These are phyloP conservation scores for Scopulariopsis brevicaulis DNA, from an alignment of 2,329 filamentous ascomycete genomes.

Conservation along the genomic window DNA sequence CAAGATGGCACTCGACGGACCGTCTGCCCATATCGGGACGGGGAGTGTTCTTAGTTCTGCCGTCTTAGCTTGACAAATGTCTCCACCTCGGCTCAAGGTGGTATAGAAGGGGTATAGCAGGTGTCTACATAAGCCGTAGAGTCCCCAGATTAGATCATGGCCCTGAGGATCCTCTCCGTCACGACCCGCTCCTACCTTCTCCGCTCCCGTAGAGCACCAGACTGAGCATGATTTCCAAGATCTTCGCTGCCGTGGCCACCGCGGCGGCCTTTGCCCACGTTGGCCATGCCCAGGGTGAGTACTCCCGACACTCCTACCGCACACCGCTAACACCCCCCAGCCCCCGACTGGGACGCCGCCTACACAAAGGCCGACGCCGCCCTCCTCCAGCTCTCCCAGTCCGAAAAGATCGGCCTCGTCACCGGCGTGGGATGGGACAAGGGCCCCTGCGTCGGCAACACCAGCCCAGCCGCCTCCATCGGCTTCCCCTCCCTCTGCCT, in stretches of 20 bases:
- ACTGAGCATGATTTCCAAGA: constrained; percentile 2
- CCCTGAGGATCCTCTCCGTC: neutral
- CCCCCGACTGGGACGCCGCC: constrained; percentile 49
- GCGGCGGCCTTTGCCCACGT: neutral
- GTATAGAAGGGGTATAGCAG: neutral
- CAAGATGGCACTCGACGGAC: neutral
- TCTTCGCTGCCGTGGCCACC: neutral
- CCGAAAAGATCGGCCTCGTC: constrained; percentile 71
- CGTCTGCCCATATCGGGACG: neutral
- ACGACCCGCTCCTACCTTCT: neutral
- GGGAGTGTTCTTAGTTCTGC: neutral
- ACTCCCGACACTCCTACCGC: neutral
- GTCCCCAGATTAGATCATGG: neutral
- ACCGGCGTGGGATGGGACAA: constrained; percentile 68
- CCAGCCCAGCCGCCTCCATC: constrained; percentile 39
- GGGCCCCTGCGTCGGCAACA: constrained; percentile 57
- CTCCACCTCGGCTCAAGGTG: neutral
- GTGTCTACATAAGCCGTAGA: neutral
- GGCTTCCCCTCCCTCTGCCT: constrained; percentile 65
- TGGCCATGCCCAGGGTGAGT: constrained; percentile 2
- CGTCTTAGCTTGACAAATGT: neutral
- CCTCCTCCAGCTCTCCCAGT: constrained; percentile 56
- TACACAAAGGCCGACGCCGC: constrained; percentile 59
- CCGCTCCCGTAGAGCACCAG: neutral
- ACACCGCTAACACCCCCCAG: neutral